Conservation (phyloP, 2,329 filamentous ascomycete species). For the Fusarium mundagurra region DNA sequence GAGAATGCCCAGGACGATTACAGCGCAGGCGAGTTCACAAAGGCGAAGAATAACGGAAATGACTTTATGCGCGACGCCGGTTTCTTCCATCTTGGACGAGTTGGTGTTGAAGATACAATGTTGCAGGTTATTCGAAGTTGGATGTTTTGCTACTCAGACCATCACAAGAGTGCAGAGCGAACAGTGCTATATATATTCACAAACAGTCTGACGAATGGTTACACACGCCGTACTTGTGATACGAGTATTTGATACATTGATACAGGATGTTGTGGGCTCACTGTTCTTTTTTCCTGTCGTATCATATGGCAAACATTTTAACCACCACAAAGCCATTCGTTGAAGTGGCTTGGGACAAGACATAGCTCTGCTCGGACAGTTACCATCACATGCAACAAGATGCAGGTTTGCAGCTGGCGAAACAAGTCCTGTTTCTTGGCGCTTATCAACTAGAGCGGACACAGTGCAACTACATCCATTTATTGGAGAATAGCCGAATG, state of each 20-base stretch:
- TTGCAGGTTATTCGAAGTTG: no score
- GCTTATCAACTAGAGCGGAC: not conserved
- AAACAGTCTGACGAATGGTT: fast-evolving
- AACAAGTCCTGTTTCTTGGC: not conserved
- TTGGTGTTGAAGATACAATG: not conserved
- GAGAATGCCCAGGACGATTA: not conserved
- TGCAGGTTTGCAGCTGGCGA: fast-evolving
- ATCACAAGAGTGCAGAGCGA: not conserved
- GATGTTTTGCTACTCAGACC: no score
- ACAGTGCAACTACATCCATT: not conserved
- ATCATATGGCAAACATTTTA: no score
- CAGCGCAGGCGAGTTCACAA: not conserved
- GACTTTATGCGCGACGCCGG: not conserved
- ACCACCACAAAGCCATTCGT: no score
- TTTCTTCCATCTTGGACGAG: not conserved
- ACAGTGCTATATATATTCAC: not conserved
- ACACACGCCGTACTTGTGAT: fast-evolving
- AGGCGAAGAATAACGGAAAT: not conserved
- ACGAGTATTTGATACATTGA: fast-evolving
- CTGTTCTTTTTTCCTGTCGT: fast-evolving
- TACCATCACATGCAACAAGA: not conserved
- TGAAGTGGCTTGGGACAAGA: fast-evolving
- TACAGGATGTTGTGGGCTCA: fast-evolving
- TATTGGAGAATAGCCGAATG: not conserved
- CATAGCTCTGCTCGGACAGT: fast-evolving